These are phyloP conservation scores for Salix koriyanagi DNA, from an alignment of 345 rosid genomes.

Conservation along the genomic window DNA sequence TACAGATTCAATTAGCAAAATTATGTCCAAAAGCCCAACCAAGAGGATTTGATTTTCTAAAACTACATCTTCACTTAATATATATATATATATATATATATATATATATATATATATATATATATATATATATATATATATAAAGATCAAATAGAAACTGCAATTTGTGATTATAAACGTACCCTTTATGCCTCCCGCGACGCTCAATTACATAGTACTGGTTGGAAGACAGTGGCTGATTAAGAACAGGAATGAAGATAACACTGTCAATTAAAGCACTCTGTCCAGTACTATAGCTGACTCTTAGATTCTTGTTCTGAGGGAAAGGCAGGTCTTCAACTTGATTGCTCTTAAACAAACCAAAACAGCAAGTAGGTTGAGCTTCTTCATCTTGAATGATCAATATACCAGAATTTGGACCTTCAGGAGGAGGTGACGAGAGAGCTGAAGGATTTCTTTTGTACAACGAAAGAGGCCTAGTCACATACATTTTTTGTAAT, in stretches of 20 bases:
- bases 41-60: not conserved
- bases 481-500: conserved; percentile 16
- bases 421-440: conserved; percentile 40
- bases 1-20: no score
- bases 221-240: conserved; percentile 52
- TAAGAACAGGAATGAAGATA: conserved; percentile 44
- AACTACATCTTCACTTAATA: not conserved
- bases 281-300: not conserved
- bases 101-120: no score
- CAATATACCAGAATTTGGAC: conserved; percentile 54
- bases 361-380: conserved; percentile 43
- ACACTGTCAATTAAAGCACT: not conserved
- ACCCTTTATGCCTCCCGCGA: conserved; percentile 15
- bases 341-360: conserved; percentile 21
- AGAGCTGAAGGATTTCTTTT: conserved; percentile 25
- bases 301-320: conserved; percentile 41
- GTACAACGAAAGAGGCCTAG: conserved; percentile 18
- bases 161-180: not conserved
- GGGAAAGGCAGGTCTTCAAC: conserved; percentile 43
- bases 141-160: not conserved
- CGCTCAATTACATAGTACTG: conserved; percentile 15
- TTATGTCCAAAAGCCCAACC: no score
- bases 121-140: no score
- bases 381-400: conserved; percentile 60
- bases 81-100: no score